Percentiles rank a stretch among this genome's conserved stretches.
Evolutionary conservation across 768 basidiomycete species (phyloP).

Genomic region (Nidularia pulvinata): DNA sequence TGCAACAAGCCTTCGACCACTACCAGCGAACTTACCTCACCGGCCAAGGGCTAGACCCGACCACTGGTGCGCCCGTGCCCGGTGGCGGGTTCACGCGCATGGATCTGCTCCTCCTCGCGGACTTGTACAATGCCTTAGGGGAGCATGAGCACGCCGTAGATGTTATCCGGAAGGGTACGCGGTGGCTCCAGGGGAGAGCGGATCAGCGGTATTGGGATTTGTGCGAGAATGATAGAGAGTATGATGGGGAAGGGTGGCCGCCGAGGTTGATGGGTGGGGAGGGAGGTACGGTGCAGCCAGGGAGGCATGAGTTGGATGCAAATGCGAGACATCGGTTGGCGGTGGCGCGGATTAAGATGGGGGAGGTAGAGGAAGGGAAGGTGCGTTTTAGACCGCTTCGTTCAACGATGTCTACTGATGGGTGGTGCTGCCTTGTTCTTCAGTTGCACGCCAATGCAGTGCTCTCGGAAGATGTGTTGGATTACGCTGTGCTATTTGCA

Average conservation of each 20-base stretch:
- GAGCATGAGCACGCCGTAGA: conserved; percentile 69
- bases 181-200: conserved; percentile 90
- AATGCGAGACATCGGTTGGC: conserved; percentile 85
- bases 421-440: background rate
- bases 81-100: conserved; percentile 61
- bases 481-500: conserved; percentile 77
- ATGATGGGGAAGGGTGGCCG: conserved; percentile 45
- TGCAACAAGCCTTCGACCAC: conserved; percentile 74
- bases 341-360: conserved; percentile 78
- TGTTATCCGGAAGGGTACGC: conserved; percentile 70
- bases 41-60: conserved; percentile 28
- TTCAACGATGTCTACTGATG: background rate
- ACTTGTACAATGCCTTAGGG: conserved; percentile 74
- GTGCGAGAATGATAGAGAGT: conserved; percentile 89
- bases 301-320: conserved; percentile 64
- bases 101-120: conserved; percentile 83
- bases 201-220: conserved; percentile 79
- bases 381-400: conserved; percentile 34
- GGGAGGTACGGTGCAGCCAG: conserved; percentile 49
- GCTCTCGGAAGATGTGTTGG: conserved; percentile 66
- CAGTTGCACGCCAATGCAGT: conserved; percentile 82
- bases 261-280: conserved; percentile 23
- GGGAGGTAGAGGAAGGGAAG: conserved; percentile 80
- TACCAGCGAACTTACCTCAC: conserved; percentile 52
- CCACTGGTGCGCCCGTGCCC: conserved; percentile 15